A percentile compares a stretch with the other conserved stretches of the same genome.
phyloP scores from a whole-genome alignment of 495 filamentous ascomycete genomes.

The Antarctomyces pellizariae region DNA sequence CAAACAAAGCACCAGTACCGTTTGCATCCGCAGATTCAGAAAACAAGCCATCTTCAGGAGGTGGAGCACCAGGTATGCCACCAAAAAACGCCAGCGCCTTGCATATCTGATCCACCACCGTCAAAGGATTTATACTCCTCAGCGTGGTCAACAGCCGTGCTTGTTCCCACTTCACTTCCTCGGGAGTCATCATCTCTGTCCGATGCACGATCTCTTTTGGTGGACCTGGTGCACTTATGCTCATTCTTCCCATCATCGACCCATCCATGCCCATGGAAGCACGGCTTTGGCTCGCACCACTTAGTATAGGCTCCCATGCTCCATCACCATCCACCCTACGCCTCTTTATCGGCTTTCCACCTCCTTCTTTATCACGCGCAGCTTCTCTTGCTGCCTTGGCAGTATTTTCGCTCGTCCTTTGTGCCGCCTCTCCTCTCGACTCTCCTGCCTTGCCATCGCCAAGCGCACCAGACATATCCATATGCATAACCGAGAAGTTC shows the following conservation, averaged over 20 bases:
- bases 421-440: slow-evolving; percentile 25
- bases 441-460: slow-evolving; percentile 19
- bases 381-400: slow-evolving; percentile 26
- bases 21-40: slow-evolving; percentile 28
- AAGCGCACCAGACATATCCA: slow-evolving; percentile 17
- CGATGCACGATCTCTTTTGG: slow-evolving; percentile 11
- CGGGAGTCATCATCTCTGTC: slow-evolving; percentile 15
- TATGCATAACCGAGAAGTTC: slow-evolving; percentile 33
- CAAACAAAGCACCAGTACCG: slow-evolving; percentile 28
- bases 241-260: not conserved
- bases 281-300: not conserved
- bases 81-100: slow-evolving; percentile 34
- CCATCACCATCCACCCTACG: slow-evolving; percentile 17
- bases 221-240: slow-evolving; percentile 4
- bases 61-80: slow-evolving; percentile 28
- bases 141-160: slow-evolving; percentile 28
- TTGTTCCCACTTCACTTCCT: slow-evolving; percentile 29
- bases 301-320: slow-evolving; percentile 10
- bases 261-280: slow-evolving; percentile 1
- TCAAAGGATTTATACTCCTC: slow-evolving; percentile 24
- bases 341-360: slow-evolving; percentile 24
- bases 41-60: slow-evolving; percentile 25
- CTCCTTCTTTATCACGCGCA: slow-evolving; percentile 22
- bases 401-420: slow-evolving; percentile 31
- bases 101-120: slow-evolving; percentile 31